These are phyloP conservation scores for Yarrowia phangngaensis DNA, from an alignment of 805 yeast genomes.

Conservation along the genomic window DNA sequence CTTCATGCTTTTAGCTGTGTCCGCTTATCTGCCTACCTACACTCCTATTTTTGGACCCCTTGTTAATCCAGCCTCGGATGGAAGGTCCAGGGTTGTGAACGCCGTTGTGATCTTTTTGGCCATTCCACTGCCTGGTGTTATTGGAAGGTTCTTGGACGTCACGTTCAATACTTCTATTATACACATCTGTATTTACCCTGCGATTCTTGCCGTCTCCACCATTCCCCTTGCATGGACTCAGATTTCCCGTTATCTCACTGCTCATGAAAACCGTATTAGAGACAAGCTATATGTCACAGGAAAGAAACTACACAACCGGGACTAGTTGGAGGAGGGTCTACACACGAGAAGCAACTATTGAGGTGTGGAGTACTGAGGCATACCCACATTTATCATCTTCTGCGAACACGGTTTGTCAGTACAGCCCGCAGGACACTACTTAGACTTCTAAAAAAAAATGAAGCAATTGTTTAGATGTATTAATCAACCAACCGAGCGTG, in stretches of 20 bases:
- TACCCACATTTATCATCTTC: too few species aligned
- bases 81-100: neutral
- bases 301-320: conserved; percentile 38
- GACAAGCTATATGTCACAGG: conserved; percentile 40
- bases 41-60: conserved; percentile 11
- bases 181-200: conserved; percentile 28
- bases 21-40: conserved; percentile 1
- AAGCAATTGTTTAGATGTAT: too few species aligned
- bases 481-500: too few species aligned
- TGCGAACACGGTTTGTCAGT: too few species aligned
- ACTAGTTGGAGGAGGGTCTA: neutral
- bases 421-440: too few species aligned
- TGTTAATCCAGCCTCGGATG: neutral
- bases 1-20: conserved; percentile 3
- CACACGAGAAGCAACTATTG: too few species aligned
- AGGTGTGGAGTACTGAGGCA: too few species aligned
- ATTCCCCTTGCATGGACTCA: conserved; percentile 4
- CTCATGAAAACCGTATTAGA: conserved; percentile 32
- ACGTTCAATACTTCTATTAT: conserved; percentile 3
- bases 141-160: neutral
- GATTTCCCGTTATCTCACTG: conserved; percentile 6
- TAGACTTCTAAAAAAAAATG: too few species aligned
- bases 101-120: conserved; percentile 18
- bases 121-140: conserved; percentile 9
- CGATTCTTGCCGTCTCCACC: conserved; percentile 18